Conservation (phyloP, 257 asterid genomes). For the Gentiana dahurica region DNA sequence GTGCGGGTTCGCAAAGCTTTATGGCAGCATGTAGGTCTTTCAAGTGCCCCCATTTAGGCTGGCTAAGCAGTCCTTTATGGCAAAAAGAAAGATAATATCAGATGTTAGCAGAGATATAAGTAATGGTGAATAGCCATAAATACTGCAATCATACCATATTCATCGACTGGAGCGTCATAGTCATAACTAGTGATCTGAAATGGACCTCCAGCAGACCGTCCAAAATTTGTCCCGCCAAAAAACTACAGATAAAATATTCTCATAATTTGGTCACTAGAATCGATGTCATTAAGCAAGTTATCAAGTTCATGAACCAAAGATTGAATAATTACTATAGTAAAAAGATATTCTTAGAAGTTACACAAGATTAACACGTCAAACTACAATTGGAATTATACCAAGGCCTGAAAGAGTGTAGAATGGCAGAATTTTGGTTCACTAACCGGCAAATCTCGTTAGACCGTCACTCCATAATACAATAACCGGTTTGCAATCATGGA, state of each 20-base stretch:
- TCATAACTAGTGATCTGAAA: constrained; percentile 84
- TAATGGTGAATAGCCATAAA: not conserved
- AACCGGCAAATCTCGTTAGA: not conserved
- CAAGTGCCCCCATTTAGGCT: constrained; percentile 95
- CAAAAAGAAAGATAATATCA: not conserved
- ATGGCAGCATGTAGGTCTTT: constrained; percentile 85
- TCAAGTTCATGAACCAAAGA: no score
- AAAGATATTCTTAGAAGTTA: no score
- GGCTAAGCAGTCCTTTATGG: constrained; percentile 64
- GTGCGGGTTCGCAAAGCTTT: constrained; percentile 95
- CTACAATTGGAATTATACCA: not conserved
- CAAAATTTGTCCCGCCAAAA: constrained; percentile 97
- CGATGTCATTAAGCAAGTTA: no score
- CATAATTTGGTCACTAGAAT: no score
- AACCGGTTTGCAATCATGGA: no score
- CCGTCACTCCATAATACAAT: no score
- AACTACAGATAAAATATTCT: constrained; percentile 32
- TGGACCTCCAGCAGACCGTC: constrained; percentile 94
- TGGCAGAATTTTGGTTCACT: not conserved
- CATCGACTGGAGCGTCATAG: constrained; percentile 95
- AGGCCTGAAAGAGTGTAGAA: not conserved
- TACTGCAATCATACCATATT: constrained; percentile 50
- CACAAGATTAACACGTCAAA: not conserved
- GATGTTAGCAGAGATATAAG: constrained; percentile 2
- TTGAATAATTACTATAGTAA: no score